Evolutionary conservation across 2,329 filamentous ascomycete species (phyloP).

Genomic region (Colletotrichum tropicale): DNA sequence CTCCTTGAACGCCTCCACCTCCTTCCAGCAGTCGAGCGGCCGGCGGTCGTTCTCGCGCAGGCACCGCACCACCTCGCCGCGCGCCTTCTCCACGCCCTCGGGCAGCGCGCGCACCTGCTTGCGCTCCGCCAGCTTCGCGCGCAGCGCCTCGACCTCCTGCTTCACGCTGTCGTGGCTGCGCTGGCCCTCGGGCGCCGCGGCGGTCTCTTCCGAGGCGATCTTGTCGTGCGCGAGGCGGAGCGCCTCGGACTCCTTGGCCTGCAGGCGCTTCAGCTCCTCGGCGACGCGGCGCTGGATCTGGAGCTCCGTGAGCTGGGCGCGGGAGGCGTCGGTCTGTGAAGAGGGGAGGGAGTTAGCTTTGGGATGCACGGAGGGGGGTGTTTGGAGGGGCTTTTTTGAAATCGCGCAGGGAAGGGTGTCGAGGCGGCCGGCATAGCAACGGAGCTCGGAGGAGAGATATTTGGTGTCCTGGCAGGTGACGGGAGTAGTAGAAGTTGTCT

Average conservation of each 20-base stretch:
- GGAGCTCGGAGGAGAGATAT: not conserved
- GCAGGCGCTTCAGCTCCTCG: slow-evolving; percentile 81
- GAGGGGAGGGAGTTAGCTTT: not conserved
- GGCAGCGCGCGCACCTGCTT: slow-evolving; percentile 73
- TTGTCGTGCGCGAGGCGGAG: slow-evolving; percentile 73
- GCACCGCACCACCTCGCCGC: slow-evolving; percentile 78
- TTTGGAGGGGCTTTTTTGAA: not conserved
- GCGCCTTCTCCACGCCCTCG: slow-evolving; percentile 74
- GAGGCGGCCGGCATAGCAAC: not conserved
- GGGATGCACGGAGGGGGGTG: not conserved
- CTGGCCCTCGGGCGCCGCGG: slow-evolving; percentile 24
- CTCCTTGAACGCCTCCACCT: slow-evolving; percentile 88
- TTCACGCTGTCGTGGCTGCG: slow-evolving; percentile 54
- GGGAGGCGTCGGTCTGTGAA: slow-evolving; percentile 82
- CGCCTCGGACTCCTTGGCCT: slow-evolving; percentile 70
- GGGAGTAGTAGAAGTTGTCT: slow-evolving; percentile 17
- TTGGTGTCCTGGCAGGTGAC: not conserved
- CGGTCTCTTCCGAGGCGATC: slow-evolving; percentile 48
- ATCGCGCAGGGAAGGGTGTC: not conserved
- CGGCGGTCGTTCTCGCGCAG: slow-evolving; percentile 83
- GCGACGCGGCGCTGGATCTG: slow-evolving; percentile 88
- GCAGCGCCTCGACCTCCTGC: slow-evolving; percentile 64
- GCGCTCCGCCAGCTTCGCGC: slow-evolving; percentile 62
- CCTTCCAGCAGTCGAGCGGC: slow-evolving; percentile 92
- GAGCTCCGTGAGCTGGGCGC: slow-evolving; percentile 81